These are phyloP conservation scores for Nemania diffusa DNA, from an alignment of 2,329 filamentous ascomycete genomes.

Conservation along the genomic window DNA sequence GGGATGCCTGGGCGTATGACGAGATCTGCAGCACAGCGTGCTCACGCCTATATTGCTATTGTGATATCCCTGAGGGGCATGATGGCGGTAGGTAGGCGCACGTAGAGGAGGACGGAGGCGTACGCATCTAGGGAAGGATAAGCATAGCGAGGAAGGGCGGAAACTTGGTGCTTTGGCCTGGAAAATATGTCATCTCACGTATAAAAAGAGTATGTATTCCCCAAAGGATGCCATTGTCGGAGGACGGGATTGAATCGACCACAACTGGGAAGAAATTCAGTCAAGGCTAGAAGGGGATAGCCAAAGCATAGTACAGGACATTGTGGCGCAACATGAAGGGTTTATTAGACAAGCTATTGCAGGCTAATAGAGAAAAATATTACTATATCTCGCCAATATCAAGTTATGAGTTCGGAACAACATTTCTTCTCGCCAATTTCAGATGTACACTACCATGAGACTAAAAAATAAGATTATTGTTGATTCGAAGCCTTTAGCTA, in stretches of 20 bases:
- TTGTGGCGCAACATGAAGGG: background rate
- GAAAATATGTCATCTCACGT: too few species aligned
- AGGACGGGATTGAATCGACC: background rate
- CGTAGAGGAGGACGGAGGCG: too few species aligned
- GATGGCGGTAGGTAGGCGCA: too few species aligned
- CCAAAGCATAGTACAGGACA: background rate
- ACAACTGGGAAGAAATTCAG: background rate
- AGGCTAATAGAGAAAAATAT: background rate
- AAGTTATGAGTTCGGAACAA: background rate
- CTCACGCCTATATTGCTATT: too few species aligned
- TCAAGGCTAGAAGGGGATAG: background rate
- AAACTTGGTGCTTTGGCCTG: too few species aligned
- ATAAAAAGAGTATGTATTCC: too few species aligned
- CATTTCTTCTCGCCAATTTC: background rate
- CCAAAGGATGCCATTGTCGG: too few species aligned
- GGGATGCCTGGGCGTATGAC: too few species aligned
- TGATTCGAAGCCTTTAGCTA: constrained; percentile 26
- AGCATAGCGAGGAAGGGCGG: too few species aligned
- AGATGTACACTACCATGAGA: background rate
- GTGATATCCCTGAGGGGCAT: too few species aligned
- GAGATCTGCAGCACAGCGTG: too few species aligned
- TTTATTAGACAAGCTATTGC: background rate
- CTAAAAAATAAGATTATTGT: constrained; percentile 35
- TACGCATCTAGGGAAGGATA: too few species aligned
- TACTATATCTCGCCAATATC: background rate